Percentiles rank a stretch among this genome's conserved stretches.
phyloP scores from a whole-genome alignment of 2,329 filamentous ascomycete genomes.

The Ophiocordyceps camponoti-saundersi region DNA sequence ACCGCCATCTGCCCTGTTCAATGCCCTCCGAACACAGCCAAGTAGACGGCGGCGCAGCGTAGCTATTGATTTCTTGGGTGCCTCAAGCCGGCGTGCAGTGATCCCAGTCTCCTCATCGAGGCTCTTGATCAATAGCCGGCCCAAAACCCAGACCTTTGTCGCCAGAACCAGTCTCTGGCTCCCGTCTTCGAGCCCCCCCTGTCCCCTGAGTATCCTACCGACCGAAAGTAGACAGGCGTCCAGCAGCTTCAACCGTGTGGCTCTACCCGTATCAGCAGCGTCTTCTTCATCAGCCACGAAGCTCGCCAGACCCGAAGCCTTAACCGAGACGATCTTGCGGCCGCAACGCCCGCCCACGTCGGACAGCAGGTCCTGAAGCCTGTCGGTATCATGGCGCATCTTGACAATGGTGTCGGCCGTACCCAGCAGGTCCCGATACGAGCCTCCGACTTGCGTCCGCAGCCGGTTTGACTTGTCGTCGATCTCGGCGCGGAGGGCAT shows the following conservation, averaged over 20 bases:
- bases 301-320: slow-evolving; percentile 37
- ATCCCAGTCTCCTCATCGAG: slow-evolving; percentile 30
- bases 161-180: slow-evolving; percentile 37
- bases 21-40: slow-evolving; percentile 49
- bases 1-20: slow-evolving; percentile 43
- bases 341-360: slow-evolving; percentile 66
- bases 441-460: slow-evolving; percentile 45
- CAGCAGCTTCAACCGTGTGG: slow-evolving; percentile 31
- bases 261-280: slow-evolving; percentile 10
- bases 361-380: slow-evolving; percentile 53
- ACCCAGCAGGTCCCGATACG: slow-evolving; percentile 76
- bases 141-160: slow-evolving; percentile 60
- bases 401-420: slow-evolving; percentile 88
- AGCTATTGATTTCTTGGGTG: slow-evolving; percentile 45
- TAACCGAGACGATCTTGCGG: slow-evolving; percentile 48
- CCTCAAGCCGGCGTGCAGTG: slow-evolving; percentile 30
- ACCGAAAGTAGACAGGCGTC: slow-evolving; percentile 33
- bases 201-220: slow-evolving; percentile 28
- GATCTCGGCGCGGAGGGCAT: slow-evolving; percentile 37
- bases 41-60: slow-evolving; percentile 46
- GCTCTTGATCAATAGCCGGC: slow-evolving; percentile 57
- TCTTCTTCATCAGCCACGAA: slow-evolving; percentile 20
- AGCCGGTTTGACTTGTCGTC: slow-evolving; percentile 46
- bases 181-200: slow-evolving; percentile 15
- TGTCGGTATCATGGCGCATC: slow-evolving; percentile 66